A percentile compares a stretch with the other conserved stretches of the same genome.
phyloP scores from a whole-genome alignment of 306 rosid genomes.

The Sophora flavescens region DNA sequence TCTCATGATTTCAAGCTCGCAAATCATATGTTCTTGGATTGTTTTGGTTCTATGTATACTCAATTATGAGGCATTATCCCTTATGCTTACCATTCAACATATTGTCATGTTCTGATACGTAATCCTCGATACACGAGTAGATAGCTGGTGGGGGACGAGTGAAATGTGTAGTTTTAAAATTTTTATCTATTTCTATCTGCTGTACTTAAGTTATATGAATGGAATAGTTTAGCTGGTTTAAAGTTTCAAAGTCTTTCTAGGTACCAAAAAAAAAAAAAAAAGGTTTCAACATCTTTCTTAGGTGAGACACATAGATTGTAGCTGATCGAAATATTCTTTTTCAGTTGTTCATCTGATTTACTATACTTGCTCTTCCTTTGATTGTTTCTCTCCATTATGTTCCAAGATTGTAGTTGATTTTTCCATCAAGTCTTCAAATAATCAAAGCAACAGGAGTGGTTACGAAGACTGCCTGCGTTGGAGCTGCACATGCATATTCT shows the following conservation, averaged over 20 bases:
- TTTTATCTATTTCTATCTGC: constrained; percentile 29
- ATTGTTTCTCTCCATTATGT: constrained; percentile 95
- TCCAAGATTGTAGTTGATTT: constrained; percentile 94
- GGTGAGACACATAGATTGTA: constrained; percentile 29
- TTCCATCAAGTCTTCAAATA: constrained; percentile 86
- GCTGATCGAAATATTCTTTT: constrained; percentile 48
- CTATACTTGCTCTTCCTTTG: constrained; percentile 96
- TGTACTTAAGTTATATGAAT: constrained; percentile 11
- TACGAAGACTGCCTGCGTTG: constrained; percentile 99
- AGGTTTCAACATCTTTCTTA: background rate
- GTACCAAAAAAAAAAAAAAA: too few relatives aligned
- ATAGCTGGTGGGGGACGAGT: too few relatives aligned
- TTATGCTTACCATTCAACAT: too few relatives aligned
- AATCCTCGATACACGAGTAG: too few relatives aligned
- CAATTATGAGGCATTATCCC: too few relatives aligned
- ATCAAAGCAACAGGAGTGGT: constrained; percentile 97
- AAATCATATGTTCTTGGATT: too few relatives aligned
- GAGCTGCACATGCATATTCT: constrained; percentile 98
- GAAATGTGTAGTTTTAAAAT: too few relatives aligned
- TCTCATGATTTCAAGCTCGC: too few relatives aligned
- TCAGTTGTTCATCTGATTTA: constrained; percentile 95
- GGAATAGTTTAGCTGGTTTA: constrained; percentile 11
- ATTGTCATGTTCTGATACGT: too few relatives aligned
- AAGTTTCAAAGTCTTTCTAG: too few relatives aligned
- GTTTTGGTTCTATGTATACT: too few relatives aligned